These are phyloP conservation scores for Cordyceps farinosa DNA, from an alignment of 2,329 filamentous ascomycete species.

Conservation along the genomic window DNA sequence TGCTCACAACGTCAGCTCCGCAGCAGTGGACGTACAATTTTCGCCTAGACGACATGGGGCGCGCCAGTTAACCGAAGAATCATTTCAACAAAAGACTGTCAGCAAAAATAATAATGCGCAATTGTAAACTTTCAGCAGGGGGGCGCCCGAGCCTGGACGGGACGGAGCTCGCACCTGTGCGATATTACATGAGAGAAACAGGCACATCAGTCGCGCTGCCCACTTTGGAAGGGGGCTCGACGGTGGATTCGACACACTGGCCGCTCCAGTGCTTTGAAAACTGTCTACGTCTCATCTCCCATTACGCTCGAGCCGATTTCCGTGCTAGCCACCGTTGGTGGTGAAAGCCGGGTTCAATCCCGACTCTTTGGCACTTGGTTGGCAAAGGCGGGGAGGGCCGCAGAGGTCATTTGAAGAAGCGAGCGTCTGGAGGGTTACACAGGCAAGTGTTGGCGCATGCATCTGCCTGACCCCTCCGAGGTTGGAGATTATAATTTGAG, in stretches of 20 bases:
- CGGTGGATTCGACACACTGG: background rate
- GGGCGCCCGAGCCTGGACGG: background rate
- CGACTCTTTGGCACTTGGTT: background rate
- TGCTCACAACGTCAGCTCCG: background rate
- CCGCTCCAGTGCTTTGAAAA: background rate
- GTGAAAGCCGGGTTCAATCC: too few relatives aligned
- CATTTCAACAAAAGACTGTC: background rate
- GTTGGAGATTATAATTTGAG: background rate
- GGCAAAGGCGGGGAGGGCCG: background rate
- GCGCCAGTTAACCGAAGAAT: background rate
- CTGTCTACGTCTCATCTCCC: background rate
- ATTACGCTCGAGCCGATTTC: background rate
- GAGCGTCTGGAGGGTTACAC: background rate
- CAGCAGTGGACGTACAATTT: too few relatives aligned
- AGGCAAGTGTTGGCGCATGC: slow-evolving; percentile 3
- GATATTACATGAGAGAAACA: slow-evolving; percentile 11
- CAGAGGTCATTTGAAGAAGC: background rate
- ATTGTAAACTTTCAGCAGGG: background rate
- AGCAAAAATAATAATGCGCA: background rate
- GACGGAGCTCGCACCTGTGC: slow-evolving; percentile 5
- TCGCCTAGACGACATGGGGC: background rate
- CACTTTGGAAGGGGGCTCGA: background rate
- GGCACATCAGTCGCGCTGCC: background rate
- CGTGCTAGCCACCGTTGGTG: too few relatives aligned
- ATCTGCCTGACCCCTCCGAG: background rate